Conservation (phyloP, 176 grass and related monocot species). For the Oryza punctata region DNA sequence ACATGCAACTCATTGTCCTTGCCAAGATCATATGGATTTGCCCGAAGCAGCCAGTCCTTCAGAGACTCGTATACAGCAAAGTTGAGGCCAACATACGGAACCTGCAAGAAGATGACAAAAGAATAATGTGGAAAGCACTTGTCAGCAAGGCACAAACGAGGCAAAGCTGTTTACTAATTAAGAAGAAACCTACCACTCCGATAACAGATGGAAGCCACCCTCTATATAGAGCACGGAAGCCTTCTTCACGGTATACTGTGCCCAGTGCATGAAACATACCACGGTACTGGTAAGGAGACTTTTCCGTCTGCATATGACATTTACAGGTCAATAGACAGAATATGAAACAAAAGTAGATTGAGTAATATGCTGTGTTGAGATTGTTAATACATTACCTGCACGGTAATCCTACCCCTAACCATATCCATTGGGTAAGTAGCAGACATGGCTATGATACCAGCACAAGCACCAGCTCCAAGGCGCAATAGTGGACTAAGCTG, state of each 20-base stretch:
- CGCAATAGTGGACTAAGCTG: constrained; percentile 79
- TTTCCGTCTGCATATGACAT: constrained; percentile 63
- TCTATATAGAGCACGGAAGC: constrained; percentile 95
- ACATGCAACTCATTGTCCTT: constrained; percentile 75
- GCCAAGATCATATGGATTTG: constrained; percentile 69
- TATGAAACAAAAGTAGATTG: neutral
- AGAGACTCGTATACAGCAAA: constrained; percentile 95
- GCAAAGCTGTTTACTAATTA: neutral
- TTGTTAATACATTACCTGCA: constrained; percentile 60
- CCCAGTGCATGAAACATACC: constrained; percentile 98
- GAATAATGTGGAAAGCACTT: neutral
- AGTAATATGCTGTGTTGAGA: neutral
- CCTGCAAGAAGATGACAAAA: constrained; percentile 47
- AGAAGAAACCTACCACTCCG: constrained; percentile 80
- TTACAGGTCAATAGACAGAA: constrained; percentile 24
- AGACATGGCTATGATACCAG: constrained; percentile 99
- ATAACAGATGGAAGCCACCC: constrained; percentile 99
- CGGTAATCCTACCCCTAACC: constrained; percentile 97
- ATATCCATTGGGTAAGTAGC: constrained; percentile 99
- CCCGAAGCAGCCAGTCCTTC: constrained; percentile 78
- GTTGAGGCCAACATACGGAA: constrained; percentile 96
- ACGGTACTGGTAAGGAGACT: constrained; percentile 95
- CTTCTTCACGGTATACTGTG: constrained; percentile 95
- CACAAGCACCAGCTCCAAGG: constrained; percentile 95
- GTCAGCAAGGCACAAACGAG: neutral